Base-by-base conservation (phyloP, 768 basidiomycete genomes). In the Coprinellus micaceus region DNA sequence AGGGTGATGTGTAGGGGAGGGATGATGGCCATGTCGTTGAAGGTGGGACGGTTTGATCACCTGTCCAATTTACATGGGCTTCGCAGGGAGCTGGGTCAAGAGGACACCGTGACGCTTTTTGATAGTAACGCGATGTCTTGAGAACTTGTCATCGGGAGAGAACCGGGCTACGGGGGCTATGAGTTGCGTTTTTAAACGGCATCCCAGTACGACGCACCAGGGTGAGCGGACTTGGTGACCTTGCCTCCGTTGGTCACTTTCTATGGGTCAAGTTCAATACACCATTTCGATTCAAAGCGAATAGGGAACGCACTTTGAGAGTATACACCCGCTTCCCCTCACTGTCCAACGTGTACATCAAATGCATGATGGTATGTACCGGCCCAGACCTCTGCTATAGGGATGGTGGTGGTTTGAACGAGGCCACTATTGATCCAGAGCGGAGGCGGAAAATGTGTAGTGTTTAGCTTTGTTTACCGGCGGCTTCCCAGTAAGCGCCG, bases 71-170 rank as follows among this genome's bases (percentile, higher is more conserved):
- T 80, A 97, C 78, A 95, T 78, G 19, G 95, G 94, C 72, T 93
- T 94, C 53, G 81, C 74, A 25, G 96, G 94, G 19, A 91, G 80
- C 68, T 98, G 94, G 17, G 96, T 95, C 60, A 87, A 83, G 60
- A 99, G 84, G 54, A 97, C 83, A 57, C 85, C 85, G 67, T 87
- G 89, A 67, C 96, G 85, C 76, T 92, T 93, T 79, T 98, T 98
- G 67, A 98, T 87, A 4, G 94, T 97, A 58, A 98, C 94, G 58
- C 97, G 89, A 68, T 99, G 96, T 60, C 94, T 83, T 59, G 94
- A 96, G 76, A 96, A 98, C 77, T 98, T 98, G 83, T 98, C 96
- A 71, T 99, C 97, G 11, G 96, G 96, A 13, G 96, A 98, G 75
- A 98, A 98, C 39, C 97, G 94, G 15, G 96, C 96, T 97, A 56